Evolutionary conservation across 2,329 filamentous ascomycete genomes (phyloP).

Genomic region (Beauveria varroae): DNA sequence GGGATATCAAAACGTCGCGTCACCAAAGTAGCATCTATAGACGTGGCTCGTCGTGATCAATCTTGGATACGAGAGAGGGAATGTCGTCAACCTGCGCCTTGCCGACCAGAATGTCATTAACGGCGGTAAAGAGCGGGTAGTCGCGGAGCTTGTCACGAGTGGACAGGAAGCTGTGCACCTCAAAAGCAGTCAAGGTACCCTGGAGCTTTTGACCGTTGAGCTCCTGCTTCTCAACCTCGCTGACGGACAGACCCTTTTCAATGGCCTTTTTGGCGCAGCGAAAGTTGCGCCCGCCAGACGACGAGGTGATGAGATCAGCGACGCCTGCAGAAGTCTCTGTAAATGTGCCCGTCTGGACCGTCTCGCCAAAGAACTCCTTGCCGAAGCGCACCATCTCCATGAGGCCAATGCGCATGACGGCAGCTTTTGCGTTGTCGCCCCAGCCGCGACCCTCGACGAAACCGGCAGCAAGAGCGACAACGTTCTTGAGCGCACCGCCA

Average conservation of each 20-base stretch:
- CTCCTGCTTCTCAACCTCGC: constrained; percentile 81
- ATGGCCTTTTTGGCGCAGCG: constrained; percentile 85
- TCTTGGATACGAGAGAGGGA: constrained; percentile 53
- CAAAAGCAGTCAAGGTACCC: constrained; percentile 83
- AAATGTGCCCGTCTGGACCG: constrained; percentile 75
- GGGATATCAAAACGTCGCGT: background rate
- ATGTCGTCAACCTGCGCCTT: constrained; percentile 74
- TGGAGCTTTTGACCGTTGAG: constrained; percentile 96
- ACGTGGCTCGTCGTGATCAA: constrained; percentile 9
- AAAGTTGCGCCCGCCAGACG: constrained; percentile 87
- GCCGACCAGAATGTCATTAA: constrained; percentile 72
- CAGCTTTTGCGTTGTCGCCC: constrained; percentile 99
- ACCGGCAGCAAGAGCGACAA: constrained; percentile 87
- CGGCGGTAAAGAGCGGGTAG: constrained; percentile 88
- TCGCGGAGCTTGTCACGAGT: constrained; percentile 68
- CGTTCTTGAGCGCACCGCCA: constrained; percentile 91
- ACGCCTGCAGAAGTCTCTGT: constrained; percentile 96
- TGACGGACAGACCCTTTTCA: constrained; percentile 68
- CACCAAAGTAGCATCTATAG: background rate
- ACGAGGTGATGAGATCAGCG: constrained; percentile 91
- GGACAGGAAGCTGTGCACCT: constrained; percentile 86
- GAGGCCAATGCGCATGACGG: constrained; percentile 91
- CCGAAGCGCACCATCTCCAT: constrained; percentile 97
- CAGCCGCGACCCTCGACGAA: constrained; percentile 94
- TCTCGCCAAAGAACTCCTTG: constrained; percentile 82